These are phyloP conservation scores for Phytophthora pisi DNA, from an alignment of 352 stramenopile species.

Conservation along the genomic window DNA sequence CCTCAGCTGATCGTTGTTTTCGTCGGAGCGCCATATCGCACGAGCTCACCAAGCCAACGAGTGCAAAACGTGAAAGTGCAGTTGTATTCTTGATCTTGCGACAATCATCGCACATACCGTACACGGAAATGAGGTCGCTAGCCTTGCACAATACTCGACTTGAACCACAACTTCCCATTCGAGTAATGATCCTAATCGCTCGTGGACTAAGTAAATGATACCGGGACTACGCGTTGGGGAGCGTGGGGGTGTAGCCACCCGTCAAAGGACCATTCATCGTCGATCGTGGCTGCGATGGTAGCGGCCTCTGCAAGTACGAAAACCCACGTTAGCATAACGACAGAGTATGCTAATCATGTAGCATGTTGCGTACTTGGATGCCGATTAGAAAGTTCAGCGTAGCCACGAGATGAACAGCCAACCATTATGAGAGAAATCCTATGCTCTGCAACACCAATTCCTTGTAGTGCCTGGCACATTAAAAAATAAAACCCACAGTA, in stretches of 20 bases:
- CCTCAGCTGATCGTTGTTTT: too few species aligned
- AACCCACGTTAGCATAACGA: not conserved
- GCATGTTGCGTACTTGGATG: not conserved
- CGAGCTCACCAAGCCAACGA: not conserved
- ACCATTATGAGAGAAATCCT: constrained; percentile 2
- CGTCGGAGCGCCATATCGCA: too few species aligned
- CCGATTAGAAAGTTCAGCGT: not conserved
- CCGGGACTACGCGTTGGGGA: not conserved
- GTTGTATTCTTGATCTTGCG: not conserved
- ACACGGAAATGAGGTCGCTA: not conserved
- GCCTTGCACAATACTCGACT: not conserved
- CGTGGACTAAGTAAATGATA: not conserved
- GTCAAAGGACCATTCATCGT: not conserved
- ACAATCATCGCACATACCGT: not conserved
- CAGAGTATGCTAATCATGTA: too few species aligned
- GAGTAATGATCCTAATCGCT: not conserved
- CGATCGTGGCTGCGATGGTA: not conserved
- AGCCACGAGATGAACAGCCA: not conserved
- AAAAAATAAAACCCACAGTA: not conserved
- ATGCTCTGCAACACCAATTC: not conserved
- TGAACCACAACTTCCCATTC: not conserved
- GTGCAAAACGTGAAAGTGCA: not conserved
- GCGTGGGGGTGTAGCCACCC: not conserved
- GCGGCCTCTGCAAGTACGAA: not conserved
- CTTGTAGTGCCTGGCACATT: not conserved